These are phyloP conservation scores for Candida palmyrensis DNA, from an alignment of 805 yeast species.

Conservation along the genomic window DNA sequence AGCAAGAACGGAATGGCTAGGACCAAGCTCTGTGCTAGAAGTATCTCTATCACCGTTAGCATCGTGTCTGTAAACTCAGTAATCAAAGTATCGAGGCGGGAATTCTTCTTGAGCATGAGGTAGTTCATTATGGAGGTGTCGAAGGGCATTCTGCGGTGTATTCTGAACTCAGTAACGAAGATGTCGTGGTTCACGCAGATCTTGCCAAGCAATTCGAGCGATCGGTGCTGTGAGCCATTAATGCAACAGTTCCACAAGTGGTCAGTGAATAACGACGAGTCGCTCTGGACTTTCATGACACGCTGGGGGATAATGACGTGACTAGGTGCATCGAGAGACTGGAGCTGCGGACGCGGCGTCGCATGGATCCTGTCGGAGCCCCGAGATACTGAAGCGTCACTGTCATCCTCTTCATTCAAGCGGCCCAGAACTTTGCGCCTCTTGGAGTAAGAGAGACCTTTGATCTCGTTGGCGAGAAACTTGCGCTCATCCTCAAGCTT, in stretches of 20 bases:
- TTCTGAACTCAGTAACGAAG: slow-evolving; percentile 11
- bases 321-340: neutral
- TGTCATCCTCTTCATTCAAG: slow-evolving; percentile 1
- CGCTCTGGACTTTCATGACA: slow-evolving; percentile 24
- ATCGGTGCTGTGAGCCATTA: slow-evolving; percentile 28
- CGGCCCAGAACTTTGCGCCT: slow-evolving; percentile 12
- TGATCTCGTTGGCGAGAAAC: slow-evolving; percentile 35
- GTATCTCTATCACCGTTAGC: slow-evolving; percentile 20
- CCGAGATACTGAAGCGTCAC: slow-evolving; percentile 1
- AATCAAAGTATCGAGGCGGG: slow-evolving; percentile 47
- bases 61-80: slow-evolving; percentile 28
- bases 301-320: slow-evolving; percentile 6
- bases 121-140: slow-evolving; percentile 34
- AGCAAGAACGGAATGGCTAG: slow-evolving; percentile 56
- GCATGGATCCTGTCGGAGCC: neutral
- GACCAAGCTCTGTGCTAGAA: slow-evolving; percentile 21
- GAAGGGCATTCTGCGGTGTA: slow-evolving; percentile 27
- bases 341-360: slow-evolving; percentile 2
- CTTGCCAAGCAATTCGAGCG: slow-evolving; percentile 26
- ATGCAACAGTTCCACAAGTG: slow-evolving; percentile 33
- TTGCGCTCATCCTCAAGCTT: slow-evolving; percentile 39
- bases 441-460: slow-evolving; percentile 17
- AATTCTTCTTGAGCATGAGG: slow-evolving; percentile 38
- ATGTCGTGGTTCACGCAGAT: slow-evolving; percentile 22
- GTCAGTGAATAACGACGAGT: slow-evolving; percentile 28